A percentile compares a stretch with the other conserved stretches of the same genome.
These are phyloP conservation scores for Aquanectria penicillioides DNA, from an alignment of 2,329 filamentous ascomycete genomes.

Conservation along the genomic window DNA sequence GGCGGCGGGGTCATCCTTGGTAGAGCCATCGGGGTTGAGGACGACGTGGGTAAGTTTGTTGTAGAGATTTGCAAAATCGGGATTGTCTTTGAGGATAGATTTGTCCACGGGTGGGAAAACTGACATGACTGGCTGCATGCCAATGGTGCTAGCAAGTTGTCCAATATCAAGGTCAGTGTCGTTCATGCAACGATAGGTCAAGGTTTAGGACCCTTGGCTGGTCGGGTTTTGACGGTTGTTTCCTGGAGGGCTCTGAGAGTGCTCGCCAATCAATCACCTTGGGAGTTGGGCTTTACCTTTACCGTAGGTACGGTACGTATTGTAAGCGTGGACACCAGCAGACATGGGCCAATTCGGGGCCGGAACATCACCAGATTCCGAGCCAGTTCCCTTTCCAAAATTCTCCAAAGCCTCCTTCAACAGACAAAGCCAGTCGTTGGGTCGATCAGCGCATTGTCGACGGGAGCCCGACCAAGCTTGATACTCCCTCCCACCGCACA, in stretches of 20 bases:
- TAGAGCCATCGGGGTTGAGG: conserved; percentile 68
- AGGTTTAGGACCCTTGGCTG: no score
- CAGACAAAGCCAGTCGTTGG: conserved; percentile 4
- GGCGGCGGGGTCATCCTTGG: conserved; percentile 59
- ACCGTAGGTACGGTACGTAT: no score
- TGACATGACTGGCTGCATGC: conserved; percentile 20
- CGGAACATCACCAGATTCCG: conserved; percentile 41
- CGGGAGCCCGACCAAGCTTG: conserved; percentile 27
- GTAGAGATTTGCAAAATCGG: conserved; percentile 69
- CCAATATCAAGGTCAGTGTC: no score
- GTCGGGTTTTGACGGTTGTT: no score
- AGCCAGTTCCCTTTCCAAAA: conserved; percentile 31
- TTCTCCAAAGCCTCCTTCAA: conserved; percentile 28
- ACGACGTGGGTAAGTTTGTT: conserved; percentile 62
- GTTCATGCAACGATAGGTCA: no score
- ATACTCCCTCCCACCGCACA: conserved; percentile 3
- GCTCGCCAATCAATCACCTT: no score
- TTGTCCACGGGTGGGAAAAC: conserved; percentile 71
- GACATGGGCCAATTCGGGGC: no score
- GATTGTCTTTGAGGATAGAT: conserved; percentile 63
- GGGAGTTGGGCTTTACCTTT: no score
- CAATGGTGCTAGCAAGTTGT: no score
- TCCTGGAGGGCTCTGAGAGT: no score
- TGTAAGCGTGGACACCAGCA: no score
- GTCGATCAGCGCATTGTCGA: conserved; percentile 36